phyloP scores from a whole-genome alignment of 2,329 filamentous ascomycete genomes.

The Magnaporthiopsis poae region DNA sequence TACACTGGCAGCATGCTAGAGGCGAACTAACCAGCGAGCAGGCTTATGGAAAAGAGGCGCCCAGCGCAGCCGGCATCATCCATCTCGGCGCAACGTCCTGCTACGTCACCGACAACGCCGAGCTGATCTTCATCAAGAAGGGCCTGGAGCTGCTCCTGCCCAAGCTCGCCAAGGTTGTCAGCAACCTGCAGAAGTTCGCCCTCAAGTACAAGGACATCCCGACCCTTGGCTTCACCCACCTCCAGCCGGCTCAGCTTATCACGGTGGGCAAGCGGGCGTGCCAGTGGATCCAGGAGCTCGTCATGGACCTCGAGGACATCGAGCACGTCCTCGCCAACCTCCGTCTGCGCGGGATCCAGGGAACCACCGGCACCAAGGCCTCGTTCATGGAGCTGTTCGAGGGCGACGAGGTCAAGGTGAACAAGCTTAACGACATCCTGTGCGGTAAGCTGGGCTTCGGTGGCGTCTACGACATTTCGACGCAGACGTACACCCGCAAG shows the following conservation, averaged over 20 bases:
- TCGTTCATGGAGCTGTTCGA: slow-evolving; percentile 41
- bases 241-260: slow-evolving; percentile 51
- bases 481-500: slow-evolving; percentile 57
- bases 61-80: slow-evolving; percentile 68
- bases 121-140: slow-evolving; percentile 66
- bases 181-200: slow-evolving; percentile 64
- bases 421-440: slow-evolving; percentile 44
- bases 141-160: slow-evolving; percentile 66
- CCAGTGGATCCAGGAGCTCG: slow-evolving; percentile 64
- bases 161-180: slow-evolving; percentile 70
- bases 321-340: slow-evolving; percentile 43
- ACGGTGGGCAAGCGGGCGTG: slow-evolving; percentile 59
- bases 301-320: slow-evolving; percentile 66
- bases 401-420: slow-evolving; percentile 38
- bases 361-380: slow-evolving; percentile 68
- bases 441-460: slow-evolving; percentile 48
- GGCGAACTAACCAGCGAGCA: neutral
- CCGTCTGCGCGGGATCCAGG: slow-evolving; percentile 13
- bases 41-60: slow-evolving; percentile 3
- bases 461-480: slow-evolving; percentile 49
- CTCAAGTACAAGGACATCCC: slow-evolving; percentile 39
- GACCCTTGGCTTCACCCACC: slow-evolving; percentile 45
- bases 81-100: slow-evolving; percentile 59
- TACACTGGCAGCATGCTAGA: no score
- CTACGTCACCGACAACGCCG: slow-evolving; percentile 63